Evolutionary conservation across 192 early-diverging fungal genomes (phyloP).

Genomic region (Fimicolochytrium jonesii): DNA sequence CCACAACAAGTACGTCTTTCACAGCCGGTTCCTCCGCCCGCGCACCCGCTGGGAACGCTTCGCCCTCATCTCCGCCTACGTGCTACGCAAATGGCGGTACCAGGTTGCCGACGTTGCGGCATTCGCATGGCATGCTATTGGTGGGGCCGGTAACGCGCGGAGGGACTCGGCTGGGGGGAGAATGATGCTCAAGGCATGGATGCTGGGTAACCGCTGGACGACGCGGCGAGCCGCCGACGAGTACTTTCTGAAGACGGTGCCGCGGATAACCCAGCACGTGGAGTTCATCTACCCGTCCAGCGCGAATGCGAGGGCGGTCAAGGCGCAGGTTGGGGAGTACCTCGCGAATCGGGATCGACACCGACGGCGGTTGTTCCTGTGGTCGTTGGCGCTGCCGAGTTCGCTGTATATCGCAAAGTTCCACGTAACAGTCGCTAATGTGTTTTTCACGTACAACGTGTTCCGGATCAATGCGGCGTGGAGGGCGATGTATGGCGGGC

Average conservation of each 20-base stretch:
- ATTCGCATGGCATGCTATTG: conserved; percentile 33
- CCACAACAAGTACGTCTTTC: conserved; percentile 34
- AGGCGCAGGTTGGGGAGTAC: conserved; percentile 27
- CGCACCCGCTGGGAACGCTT: conserved; percentile 24
- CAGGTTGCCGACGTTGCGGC: conserved; percentile 34
- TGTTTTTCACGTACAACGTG: conserved; percentile 43
- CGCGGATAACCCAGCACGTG: conserved; percentile 30
- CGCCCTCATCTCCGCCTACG: conserved; percentile 30
- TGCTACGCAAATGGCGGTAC: conserved; percentile 46
- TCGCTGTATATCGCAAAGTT: conserved; percentile 40
- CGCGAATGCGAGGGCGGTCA: conserved; percentile 9
- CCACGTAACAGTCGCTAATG: conserved; percentile 33
- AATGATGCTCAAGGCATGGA: not conserved
- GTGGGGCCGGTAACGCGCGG: conserved; percentile 12
- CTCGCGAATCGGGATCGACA: conserved; percentile 27
- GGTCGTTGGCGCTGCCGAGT: conserved; percentile 31
- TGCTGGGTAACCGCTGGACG: conserved; percentile 31
- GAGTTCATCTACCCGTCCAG: conserved; percentile 43
- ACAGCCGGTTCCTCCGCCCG: conserved; percentile 34
- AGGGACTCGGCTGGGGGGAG: conserved; percentile 12
- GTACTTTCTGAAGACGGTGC: conserved; percentile 47
- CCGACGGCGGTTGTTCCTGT: conserved; percentile 27
- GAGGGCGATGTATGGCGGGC: conserved; percentile 28
- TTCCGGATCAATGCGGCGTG: conserved; percentile 41
- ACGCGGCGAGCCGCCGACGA: conserved; percentile 41